Percentiles rank a stretch among this genome's conserved stretches.
Evolutionary conservation across 2,329 filamentous ascomycete genomes (phyloP).

Genomic region (Claviceps sp.): DNA sequence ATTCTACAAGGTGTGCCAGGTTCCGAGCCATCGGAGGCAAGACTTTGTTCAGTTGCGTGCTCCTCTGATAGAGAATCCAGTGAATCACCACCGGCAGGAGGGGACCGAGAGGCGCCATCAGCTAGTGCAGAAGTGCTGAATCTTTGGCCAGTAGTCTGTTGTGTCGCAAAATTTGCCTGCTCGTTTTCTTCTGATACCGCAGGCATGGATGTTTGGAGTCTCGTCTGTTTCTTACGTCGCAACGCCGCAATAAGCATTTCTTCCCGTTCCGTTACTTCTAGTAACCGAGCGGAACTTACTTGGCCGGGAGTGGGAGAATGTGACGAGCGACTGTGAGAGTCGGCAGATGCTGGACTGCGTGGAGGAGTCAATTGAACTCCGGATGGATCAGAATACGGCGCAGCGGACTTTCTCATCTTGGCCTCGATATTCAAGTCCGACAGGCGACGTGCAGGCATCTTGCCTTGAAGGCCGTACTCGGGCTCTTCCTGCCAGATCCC

Average conservation of each 20-base stretch:
- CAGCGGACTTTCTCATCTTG: neutral
- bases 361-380: conserved; percentile 34
- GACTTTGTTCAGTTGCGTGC: conserved; percentile 6
- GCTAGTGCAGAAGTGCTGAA: neutral
- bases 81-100: neutral
- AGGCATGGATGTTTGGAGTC: conserved; percentile 34
- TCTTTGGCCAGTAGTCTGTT: neutral
- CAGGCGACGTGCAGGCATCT: conserved; percentile 19
- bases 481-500: conserved; percentile 19
- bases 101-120: neutral
- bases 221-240: conserved; percentile 41
- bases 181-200: conserved; percentile 25
- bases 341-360: conserved; percentile 36
- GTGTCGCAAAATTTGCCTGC: neutral
- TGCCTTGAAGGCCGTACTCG: conserved; percentile 23
- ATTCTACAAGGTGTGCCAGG: conserved; percentile 17
- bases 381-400: conserved; percentile 9
- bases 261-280: conserved; percentile 45
- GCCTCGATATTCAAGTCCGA: conserved; percentile 10
- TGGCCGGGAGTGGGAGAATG: conserved; percentile 24
- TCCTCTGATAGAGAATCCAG: neutral
- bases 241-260: conserved; percentile 45
- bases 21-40: neutral
- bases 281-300: conserved; percentile 28
- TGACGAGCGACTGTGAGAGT: conserved; percentile 31